Percentiles rank a stretch among this genome's conserved stretches.
Evolutionary conservation across 2,329 filamentous ascomycete genomes (phyloP).

Genomic region (Exserohilum turcica): DNA sequence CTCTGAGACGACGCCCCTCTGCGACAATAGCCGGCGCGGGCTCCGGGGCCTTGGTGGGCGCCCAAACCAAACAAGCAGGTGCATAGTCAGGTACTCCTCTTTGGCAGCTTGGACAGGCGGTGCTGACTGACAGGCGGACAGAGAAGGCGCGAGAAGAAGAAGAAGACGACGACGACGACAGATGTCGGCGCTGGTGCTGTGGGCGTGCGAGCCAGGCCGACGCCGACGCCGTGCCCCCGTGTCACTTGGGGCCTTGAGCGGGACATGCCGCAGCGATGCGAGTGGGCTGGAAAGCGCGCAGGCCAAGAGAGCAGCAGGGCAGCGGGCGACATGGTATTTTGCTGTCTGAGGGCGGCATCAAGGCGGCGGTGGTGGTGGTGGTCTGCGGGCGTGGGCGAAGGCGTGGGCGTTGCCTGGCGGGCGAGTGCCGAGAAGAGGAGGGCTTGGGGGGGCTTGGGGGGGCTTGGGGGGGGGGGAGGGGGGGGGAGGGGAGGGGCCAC

Average conservation of each 20-base stretch:
- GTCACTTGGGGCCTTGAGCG: slow-evolving; percentile 8
- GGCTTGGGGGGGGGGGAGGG: too few relatives aligned
- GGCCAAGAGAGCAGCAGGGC: not conserved
- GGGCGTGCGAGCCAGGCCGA: too few relatives aligned
- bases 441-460: too few relatives aligned
- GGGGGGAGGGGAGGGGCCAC: too few relatives aligned
- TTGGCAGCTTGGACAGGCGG: not conserved
- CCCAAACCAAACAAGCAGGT: slow-evolving; percentile 5
- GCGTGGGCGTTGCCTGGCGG: too few relatives aligned
- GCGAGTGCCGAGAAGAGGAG: not conserved
- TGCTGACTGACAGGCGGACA: not conserved
- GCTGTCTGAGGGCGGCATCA: not conserved
- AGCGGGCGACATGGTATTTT: slow-evolving; percentile 7
- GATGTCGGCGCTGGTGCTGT: too few relatives aligned
- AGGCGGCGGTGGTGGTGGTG: not conserved
- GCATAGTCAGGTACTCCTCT: not conserved
- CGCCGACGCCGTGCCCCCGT: not conserved
- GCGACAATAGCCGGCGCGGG: slow-evolving; percentile 7
- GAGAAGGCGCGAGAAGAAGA: not conserved
- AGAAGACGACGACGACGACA: too few relatives aligned
- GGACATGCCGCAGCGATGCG: slow-evolving; percentile 12
- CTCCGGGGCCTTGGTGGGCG: not conserved
- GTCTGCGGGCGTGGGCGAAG: not conserved
- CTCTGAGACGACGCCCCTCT: not conserved
- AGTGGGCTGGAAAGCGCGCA: slow-evolving; percentile 10